These are phyloP conservation scores for Globisporangium cylindrosporum DNA, from an alignment of 352 stramenopile genomes.

Conservation along the genomic window DNA sequence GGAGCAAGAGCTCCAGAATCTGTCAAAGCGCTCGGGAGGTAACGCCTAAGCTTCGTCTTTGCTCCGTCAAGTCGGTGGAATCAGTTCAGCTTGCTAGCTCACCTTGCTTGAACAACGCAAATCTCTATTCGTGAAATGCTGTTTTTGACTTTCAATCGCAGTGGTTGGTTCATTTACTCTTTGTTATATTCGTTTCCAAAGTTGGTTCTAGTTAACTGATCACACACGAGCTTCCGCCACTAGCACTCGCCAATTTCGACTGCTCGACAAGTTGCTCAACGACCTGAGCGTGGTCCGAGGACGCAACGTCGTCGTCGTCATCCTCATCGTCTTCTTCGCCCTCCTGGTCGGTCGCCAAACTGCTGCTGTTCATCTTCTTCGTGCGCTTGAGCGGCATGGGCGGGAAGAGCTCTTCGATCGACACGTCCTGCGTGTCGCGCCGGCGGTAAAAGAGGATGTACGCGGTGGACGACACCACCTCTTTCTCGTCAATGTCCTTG, in stretches of 20 bases:
- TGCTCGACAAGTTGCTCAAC: slow-evolving; percentile 64
- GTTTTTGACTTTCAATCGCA: not conserved
- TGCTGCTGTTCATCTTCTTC: slow-evolving; percentile 19
- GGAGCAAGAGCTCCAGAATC: slow-evolving; percentile 53
- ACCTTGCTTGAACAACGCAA: not conserved
- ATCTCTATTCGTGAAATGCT: not conserved
- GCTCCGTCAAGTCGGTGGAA: not conserved
- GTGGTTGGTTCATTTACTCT: not conserved
- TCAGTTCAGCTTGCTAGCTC: not conserved
- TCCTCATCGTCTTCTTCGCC: not conserved
- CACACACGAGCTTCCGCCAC: slow-evolving; percentile 39
- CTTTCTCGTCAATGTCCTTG: slow-evolving; percentile 84
- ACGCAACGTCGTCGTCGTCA: slow-evolving; percentile 23
- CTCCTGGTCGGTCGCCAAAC: slow-evolving; percentile 4
- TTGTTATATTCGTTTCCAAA: slow-evolving; percentile 2
- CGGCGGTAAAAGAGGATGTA: slow-evolving; percentile 92
- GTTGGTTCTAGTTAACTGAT: slow-evolving; percentile 43
- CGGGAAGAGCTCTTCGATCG: slow-evolving; percentile 78
- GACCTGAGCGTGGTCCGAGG: slow-evolving; percentile 57
- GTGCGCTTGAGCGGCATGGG: slow-evolving; percentile 38
- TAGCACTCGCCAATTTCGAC: slow-evolving; percentile 46
- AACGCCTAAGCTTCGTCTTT: slow-evolving; percentile 5
- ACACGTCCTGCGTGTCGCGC: slow-evolving; percentile 58
- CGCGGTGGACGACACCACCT: slow-evolving; percentile 83
- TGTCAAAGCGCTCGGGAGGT: slow-evolving; percentile 32